phyloP scores from a whole-genome alignment of 176 grass and related monocot genomes.

The Hyparrhenia diplandra region DNA sequence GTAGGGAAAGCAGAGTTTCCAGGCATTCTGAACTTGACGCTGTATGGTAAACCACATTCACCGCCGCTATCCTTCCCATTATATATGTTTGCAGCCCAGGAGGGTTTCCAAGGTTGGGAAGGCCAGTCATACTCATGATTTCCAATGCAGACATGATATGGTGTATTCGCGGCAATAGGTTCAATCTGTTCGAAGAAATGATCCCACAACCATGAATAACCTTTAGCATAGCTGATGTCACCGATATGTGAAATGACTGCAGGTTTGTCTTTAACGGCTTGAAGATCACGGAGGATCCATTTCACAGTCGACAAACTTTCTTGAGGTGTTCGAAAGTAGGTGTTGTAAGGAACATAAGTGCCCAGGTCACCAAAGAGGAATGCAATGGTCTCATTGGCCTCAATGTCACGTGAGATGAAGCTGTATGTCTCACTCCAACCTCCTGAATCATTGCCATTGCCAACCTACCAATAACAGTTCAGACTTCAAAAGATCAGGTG shows the following conservation, averaged over 20 bases:
- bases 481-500: not conserved
- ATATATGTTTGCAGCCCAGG: not conserved
- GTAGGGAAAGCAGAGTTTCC: not conserved
- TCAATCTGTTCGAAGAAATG: not conserved
- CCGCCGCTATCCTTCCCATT: not conserved
- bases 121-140: constrained; percentile 27
- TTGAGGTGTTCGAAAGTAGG: not conserved
- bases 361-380: not conserved
- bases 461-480: not conserved
- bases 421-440: constrained; percentile 78
- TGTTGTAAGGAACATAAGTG: not conserved
- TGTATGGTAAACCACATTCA: not conserved
- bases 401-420: constrained; percentile 74
- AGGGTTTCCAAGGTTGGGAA: constrained; percentile 84
- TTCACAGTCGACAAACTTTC: not conserved
- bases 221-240: not conserved
- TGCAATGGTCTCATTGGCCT: constrained; percentile 26
- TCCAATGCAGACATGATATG: not conserved
- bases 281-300: not conserved
- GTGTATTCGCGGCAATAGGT: not conserved
- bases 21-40: not conserved
- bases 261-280: not conserved
- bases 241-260: not conserved
- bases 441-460: not conserved
- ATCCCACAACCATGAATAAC: not conserved